Evolutionary conservation across 768 basidiomycete genomes (phyloP).

Genomic region (Hypholoma fasciculare): DNA sequence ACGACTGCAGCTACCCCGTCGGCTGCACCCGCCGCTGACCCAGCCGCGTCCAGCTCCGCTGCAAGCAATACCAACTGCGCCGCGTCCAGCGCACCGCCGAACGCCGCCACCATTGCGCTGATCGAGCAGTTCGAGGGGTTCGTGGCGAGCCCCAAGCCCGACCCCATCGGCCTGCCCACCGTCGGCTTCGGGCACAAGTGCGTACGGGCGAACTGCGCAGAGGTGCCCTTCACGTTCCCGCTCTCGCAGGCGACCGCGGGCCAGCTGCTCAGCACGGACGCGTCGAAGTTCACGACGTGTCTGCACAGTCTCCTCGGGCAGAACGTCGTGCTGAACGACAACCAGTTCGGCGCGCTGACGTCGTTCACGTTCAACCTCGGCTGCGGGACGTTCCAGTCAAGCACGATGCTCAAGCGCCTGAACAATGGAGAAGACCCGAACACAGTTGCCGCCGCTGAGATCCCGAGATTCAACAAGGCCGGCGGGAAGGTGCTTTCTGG

Average conservation of each 20-base stretch:
- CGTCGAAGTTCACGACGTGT: constrained; percentile 28
- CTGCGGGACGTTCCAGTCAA: constrained; percentile 26
- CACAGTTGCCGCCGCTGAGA: constrained; percentile 34
- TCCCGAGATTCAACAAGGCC: constrained; percentile 33
- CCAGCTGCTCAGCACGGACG: constrained; percentile 28
- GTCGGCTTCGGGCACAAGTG: constrained; percentile 36
- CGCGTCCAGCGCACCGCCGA: constrained; percentile 15
- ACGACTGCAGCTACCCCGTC: constrained; percentile 10
- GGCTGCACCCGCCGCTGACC: constrained; percentile 1
- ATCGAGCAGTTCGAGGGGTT: constrained; percentile 33
- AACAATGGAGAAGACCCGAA: constrained; percentile 35
- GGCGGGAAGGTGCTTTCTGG: constrained; percentile 30
- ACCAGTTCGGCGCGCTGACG: constrained; percentile 35
- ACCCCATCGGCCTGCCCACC: constrained; percentile 33
- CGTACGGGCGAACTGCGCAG: constrained; percentile 17
- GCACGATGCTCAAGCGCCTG: constrained; percentile 31
- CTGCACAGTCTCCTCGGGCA: constrained; percentile 26
- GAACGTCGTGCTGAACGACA: constrained; percentile 31
- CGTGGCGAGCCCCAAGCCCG: constrained; percentile 28
- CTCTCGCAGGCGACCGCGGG: constrained; percentile 24
- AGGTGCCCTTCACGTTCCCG: constrained; percentile 31
- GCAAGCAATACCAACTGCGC: constrained; percentile 1
- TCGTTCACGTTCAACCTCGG: constrained; percentile 34
- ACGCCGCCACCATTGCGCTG: constrained; percentile 26
- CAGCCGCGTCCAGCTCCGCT: constrained; percentile 4